Base-by-base conservation (phyloP, 1,139 yeast genomes). In the Arxiozyma slooffiae region DNA sequence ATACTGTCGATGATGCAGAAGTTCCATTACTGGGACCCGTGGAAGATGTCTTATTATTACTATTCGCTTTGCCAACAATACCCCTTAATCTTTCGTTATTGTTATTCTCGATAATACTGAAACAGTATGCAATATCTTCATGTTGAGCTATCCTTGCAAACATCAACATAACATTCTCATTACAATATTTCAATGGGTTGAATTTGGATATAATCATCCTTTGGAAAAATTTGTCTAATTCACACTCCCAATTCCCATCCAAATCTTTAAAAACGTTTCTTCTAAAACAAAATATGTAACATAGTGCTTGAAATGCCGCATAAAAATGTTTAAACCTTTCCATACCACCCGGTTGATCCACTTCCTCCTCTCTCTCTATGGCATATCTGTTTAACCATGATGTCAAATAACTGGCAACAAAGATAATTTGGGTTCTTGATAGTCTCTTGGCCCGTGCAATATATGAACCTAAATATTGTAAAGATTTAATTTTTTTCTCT, bases 121-220 rank as follows among this genome's bases (percentile, higher is more conserved):
- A 90, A 67, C 97, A 90, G 68, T 90, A 92, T 51, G 95, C 94
- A 23, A 88, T 86, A 61, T 88, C 88, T 57, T 89, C 85, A 61
- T 82, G 83, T 57, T 94, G 94, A 2, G 97, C 89, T 48, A 92
- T 80, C 59, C 88, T 85, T 16, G 98, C 97, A 72, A 92, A 92
- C 73, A 90, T 92, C 54, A 82, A 77, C 53, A 90, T 96, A 49
- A 94, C 97, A 17, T 95, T 88, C 61, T 88, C 94, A 63, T 90
- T 92, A 67, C 97, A 89, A 70, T 82, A 92, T 63, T 87, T 86
- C 60, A 94, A 76, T 3, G 98, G 98, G 65, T 92, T 94, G 72
- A 92, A 89, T 62, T 85, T 85, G 20, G 97, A 84, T 42, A 89
- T 78, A 41, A 94, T 82, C 57, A 86, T 79, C 57, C 96, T 75